Evolutionary conservation across 2,329 filamentous ascomycete genomes (phyloP), one percentile per base, ranked within the genome.

Genomic region (Sporothrix protearum): DNA sequence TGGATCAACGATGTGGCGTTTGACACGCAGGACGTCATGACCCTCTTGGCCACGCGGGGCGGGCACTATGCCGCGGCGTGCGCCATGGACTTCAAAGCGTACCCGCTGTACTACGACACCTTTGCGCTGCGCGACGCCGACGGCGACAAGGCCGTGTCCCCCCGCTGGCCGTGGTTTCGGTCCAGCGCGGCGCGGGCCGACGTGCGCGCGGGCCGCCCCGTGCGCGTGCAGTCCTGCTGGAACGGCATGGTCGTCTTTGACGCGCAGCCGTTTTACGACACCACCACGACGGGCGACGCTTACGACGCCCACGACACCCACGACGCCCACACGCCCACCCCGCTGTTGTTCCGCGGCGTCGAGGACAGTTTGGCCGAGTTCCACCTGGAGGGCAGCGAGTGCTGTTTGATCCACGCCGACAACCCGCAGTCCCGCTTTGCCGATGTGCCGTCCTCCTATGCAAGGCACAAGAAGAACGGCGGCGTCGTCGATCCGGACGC

Each of bases 351-450:
- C 77, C 88, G 90, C 30, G 89, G 85, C 25, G 83, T 91, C 68
- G 80, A 86, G 1, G 89, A 92, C 77, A 84, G 84, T 3, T 85
- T 95, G 1, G 88, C 87, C 2, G 76, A 79, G 8, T 76, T 82
- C 33, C 91, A 92, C 76, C 82, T 94, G 33, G 92, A 94, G 79
- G 92, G 85, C n/a, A 91, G 88, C 16, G 92, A 94, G 80, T 94
- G 91, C 81, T 94, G 92, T 79, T 85, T 94, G 69, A 88, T 93
- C 70, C 91, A 93, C 77, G 87, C 88, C 2, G 91, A 93, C 76
- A 93, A 92, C 75, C 87, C 86, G 1, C 80, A 89, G 4, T 84
- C 84, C 5, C 25, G 66, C 45, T 69, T 64, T 47, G 51, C 45
- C 63, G 71, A 63, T 22, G 45, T 68, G 39, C 61, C 61, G 6